Evolutionary conservation across 805 yeast species (phyloP).

Genomic region (Candida insectorum): DNA sequence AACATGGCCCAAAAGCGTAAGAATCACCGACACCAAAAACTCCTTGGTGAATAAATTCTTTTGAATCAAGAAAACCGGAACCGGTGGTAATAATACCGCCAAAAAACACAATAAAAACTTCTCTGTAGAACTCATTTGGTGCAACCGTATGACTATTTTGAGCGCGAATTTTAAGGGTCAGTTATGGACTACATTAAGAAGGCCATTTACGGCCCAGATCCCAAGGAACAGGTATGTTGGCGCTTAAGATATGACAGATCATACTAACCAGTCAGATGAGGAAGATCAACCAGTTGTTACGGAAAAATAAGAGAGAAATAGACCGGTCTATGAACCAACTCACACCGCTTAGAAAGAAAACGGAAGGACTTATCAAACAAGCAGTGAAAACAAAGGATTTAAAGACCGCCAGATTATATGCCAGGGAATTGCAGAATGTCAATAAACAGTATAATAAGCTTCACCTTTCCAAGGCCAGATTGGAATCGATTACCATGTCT

Average conservation of each 20-base stretch:
- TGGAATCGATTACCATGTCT: conserved; percentile 83
- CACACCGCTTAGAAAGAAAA: conserved; percentile 61
- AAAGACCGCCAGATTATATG: conserved; percentile 73
- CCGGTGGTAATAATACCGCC: conserved; percentile 36
- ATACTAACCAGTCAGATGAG: conserved; percentile 47
- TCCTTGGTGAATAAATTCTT: conserved; percentile 32
- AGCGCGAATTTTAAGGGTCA: not conserved
- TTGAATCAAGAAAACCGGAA: conserved; percentile 31
- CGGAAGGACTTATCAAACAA: conserved; percentile 70
- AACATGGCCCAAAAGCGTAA: conserved; percentile 30
- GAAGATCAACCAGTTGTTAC: conserved; percentile 71
- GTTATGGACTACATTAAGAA: conserved; percentile 80
- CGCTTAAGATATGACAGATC: not conserved
- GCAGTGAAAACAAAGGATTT: conserved; percentile 75
- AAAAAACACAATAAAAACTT: conserved; percentile 23
- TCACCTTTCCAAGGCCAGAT: conserved; percentile 76
- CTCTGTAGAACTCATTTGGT: conserved; percentile 13
- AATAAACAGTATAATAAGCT: conserved; percentile 72
- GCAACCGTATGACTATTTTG: too few relatives aligned
- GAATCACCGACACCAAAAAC: conserved; percentile 26
- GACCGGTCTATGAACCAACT: conserved; percentile 73
- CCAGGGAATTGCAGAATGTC: conserved; percentile 73
- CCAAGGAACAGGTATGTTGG: conserved; percentile 72
- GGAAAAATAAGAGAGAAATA: conserved; percentile 80
- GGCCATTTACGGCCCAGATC: conserved; percentile 96